A percentile compares a stretch with the other conserved stretches of the same genome.
Conservation (phyloP, 2,329 filamentous ascomycete genomes). For the Microdochium bolleyi region DNA sequence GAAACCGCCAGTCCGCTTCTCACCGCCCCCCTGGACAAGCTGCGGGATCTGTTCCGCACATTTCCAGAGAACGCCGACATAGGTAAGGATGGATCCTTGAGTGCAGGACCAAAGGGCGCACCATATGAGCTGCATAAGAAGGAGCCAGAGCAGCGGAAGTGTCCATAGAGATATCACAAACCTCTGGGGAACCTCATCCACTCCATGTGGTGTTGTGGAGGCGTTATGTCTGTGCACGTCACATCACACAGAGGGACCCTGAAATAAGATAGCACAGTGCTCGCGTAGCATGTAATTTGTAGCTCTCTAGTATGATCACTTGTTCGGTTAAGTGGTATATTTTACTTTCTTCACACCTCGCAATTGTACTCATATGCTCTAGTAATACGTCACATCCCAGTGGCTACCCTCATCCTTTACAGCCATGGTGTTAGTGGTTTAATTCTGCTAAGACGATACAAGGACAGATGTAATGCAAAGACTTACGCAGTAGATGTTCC, state of each 20-base stretch:
- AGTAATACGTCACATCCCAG: conserved; percentile 2
- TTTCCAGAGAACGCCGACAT: conserved; percentile 30
- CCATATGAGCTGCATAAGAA: not conserved
- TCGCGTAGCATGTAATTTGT: too few relatives aligned
- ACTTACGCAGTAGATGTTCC: conserved; percentile 17
- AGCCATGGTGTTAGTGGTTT: not conserved
- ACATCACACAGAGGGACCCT: too few relatives aligned
- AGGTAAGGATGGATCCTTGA: not conserved
- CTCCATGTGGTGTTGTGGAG: too few relatives aligned
- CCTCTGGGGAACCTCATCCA: too few relatives aligned
- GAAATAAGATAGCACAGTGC: too few relatives aligned
- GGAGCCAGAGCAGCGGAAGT: not conserved
- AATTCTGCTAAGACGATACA: too few relatives aligned
- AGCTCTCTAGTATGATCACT: not conserved
- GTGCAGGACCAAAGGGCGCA: not conserved
- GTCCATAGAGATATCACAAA: not conserved
- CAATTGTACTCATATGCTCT: too few relatives aligned
- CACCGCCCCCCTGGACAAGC: conserved; percentile 42
- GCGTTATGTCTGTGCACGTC: too few relatives aligned
- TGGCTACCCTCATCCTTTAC: conserved; percentile 1
- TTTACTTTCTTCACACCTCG: too few relatives aligned
- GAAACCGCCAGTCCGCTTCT: conserved; percentile 39
- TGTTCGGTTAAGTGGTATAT: too few relatives aligned
- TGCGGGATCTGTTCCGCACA: conserved; percentile 40
- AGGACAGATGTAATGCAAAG: not conserved